These are phyloP conservation scores for Athelia psychrophila DNA, from an alignment of 1,284 basidiomycete genomes.

Conservation along the genomic window DNA sequence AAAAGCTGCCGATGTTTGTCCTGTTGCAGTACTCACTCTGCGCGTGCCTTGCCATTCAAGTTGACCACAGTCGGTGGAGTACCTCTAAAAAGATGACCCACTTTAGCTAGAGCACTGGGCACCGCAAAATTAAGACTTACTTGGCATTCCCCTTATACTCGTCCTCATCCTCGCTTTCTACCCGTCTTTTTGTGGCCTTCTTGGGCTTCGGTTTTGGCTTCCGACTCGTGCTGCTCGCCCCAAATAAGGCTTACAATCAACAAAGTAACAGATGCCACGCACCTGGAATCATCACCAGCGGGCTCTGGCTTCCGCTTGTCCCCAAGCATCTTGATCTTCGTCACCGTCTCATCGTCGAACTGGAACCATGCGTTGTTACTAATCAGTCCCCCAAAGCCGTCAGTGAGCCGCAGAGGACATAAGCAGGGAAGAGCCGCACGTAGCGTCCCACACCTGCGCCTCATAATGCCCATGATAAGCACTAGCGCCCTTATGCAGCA, in stretches of 20 bases:
- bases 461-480: conserved; percentile 94
- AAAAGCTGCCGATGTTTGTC: not conserved
- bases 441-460: conserved; percentile 79
- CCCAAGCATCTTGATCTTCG: conserved; percentile 54
- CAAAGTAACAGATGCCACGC: no score
- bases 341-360: conserved; percentile 84
- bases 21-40: not conserved
- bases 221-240: not conserved
- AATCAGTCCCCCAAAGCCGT: conserved; percentile 2
- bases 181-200: conserved; percentile 24
- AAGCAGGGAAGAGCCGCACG: conserved; percentile 41
- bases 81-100: not conserved
- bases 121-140: conserved; percentile 24
- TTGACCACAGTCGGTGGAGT: not conserved
- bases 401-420: not conserved
- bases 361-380: conserved; percentile 82
- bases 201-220: conserved; percentile 18
- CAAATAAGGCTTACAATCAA: no score
- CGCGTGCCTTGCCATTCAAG: not conserved
- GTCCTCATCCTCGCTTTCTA: conserved; percentile 43
- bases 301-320: conserved; percentile 30
- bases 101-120: not conserved
- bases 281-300: not conserved
- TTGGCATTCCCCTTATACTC: conserved; percentile 56
- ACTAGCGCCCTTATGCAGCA: conserved; percentile 82